phyloP scores from a whole-genome alignment of 31 red algal genomes.

The Odonthalia washingtoniensis region DNA sequence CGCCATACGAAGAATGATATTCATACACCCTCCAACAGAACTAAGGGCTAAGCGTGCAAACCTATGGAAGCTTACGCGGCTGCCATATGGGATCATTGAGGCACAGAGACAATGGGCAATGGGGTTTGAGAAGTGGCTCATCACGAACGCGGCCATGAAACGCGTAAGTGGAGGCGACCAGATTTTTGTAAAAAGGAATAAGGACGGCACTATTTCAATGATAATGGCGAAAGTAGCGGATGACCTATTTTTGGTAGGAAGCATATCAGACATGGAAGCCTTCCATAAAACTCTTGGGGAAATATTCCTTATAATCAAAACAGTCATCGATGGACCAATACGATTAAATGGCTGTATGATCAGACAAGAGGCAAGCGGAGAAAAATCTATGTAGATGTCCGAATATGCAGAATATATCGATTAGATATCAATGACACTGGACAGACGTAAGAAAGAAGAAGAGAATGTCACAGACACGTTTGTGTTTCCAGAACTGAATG shows the following conservation, averaged over 20 bases:
- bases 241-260: slow-evolving; percentile 39
- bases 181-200: slow-evolving; percentile 11
- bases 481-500: no score
- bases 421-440: no score
- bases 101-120: slow-evolving; percentile 30
- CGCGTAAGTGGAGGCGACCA: not conserved
- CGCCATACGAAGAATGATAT: slow-evolving; percentile 26
- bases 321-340: no score
- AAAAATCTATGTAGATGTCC: no score
- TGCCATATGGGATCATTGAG: slow-evolving; percentile 11
- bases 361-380: no score
- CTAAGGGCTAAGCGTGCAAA: not conserved
- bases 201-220: not conserved
- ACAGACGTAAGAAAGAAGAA: no score
- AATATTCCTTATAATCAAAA: no score
- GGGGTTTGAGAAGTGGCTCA: slow-evolving; percentile 17
- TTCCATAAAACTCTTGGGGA: no score
- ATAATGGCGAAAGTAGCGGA: slow-evolving; percentile 28
- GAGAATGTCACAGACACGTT: no score
- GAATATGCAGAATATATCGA: no score
- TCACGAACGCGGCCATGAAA: not conserved
- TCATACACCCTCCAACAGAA: slow-evolving; percentile 19
- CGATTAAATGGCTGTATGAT: no score
- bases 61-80: slow-evolving; percentile 11
- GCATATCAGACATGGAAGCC: no score